Conservation (phyloP, 2,329 filamentous ascomycete genomes). For the Colletotrichum costaricense region DNA sequence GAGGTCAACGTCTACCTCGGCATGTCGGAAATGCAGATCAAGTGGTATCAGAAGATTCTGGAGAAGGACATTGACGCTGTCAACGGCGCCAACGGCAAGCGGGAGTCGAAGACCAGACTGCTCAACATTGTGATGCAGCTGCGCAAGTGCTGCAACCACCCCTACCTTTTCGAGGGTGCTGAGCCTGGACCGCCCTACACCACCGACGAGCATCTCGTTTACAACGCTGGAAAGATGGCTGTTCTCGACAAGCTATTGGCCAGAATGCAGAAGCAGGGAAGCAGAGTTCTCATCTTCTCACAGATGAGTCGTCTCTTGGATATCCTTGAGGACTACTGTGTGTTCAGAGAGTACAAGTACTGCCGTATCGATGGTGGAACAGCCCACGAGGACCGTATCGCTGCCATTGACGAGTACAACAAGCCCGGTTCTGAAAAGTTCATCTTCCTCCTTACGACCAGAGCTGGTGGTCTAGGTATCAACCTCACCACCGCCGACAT, state of each 20-base stretch:
- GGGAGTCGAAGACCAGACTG: slow-evolving; percentile 95
- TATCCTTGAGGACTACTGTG: slow-evolving; percentile 97
- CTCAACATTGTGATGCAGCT: slow-evolving; percentile 99
- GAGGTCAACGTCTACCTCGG: slow-evolving; percentile 97
- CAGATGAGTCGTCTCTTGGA: slow-evolving; percentile 98
- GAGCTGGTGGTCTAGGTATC: slow-evolving; percentile 95
- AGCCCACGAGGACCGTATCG: slow-evolving; percentile 96
- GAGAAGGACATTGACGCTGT: slow-evolving; percentile 99
- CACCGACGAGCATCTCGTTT: slow-evolving; percentile 94
- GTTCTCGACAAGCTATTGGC: slow-evolving; percentile 92
- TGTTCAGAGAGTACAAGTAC: slow-evolving; percentile 94
- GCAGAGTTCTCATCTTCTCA: slow-evolving; percentile 97
- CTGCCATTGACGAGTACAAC: slow-evolving; percentile 98
- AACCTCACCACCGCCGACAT: slow-evolving; percentile 96
- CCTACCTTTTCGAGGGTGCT: slow-evolving; percentile 96
- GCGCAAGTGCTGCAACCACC: slow-evolving; percentile 98
- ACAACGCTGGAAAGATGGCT: slow-evolving; percentile 96
- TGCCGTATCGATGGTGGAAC: slow-evolving; percentile 97
- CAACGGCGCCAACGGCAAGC: slow-evolving; percentile 94
- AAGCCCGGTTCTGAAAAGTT: slow-evolving; percentile 96
- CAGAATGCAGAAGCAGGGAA: slow-evolving; percentile 86
- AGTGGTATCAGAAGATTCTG: slow-evolving; percentile 99
- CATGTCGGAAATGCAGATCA: slow-evolving; percentile 99
- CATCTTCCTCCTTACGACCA: slow-evolving; percentile 92
- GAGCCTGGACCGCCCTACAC: slow-evolving; percentile 98